phyloP scores from a whole-genome alignment of 2,329 filamentous ascomycete species.

The Furcasterigmium sp. region DNA sequence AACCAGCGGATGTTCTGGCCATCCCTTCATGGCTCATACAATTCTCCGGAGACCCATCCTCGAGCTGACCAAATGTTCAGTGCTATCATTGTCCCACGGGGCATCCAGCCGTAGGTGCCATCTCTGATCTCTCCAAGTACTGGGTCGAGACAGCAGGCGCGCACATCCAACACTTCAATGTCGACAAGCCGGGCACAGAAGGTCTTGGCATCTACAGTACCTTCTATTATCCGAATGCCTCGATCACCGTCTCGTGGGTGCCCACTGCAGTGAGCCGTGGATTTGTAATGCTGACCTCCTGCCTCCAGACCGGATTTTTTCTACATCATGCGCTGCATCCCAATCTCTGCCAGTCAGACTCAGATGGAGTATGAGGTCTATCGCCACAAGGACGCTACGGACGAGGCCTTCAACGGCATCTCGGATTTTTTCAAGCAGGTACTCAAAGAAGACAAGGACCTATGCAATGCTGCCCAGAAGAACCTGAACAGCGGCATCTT shows the following conservation, averaged over 20 bases:
- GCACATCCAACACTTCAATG: conserved; percentile 29
- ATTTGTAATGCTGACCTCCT: too few relatives aligned
- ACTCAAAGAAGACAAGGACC: conserved; percentile 44
- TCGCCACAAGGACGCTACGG: conserved; percentile 38
- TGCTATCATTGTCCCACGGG: conserved; percentile 43
- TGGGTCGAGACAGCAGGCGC: conserved; percentile 24
- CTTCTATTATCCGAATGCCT: conserved; percentile 34
- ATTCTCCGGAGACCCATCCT: background rate
- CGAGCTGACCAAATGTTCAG: conserved; percentile 1
- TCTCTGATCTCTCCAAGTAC: conserved; percentile 39
- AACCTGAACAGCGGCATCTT: conserved; percentile 46
- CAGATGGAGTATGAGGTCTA: conserved; percentile 47
- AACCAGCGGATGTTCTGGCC: too few relatives aligned
- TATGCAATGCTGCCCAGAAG: conserved; percentile 41
- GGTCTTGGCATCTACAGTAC: conserved; percentile 28
- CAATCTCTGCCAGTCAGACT: conserved; percentile 31
- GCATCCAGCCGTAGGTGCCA: conserved; percentile 36
- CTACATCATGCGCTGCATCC: conserved; percentile 45
- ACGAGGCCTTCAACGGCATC: conserved; percentile 39
- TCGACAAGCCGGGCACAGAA: conserved; percentile 26
- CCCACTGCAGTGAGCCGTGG: background rate
- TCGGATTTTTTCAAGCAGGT: conserved; percentile 45
- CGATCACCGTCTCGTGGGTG: conserved; percentile 33
- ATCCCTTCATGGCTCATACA: too few relatives aligned
- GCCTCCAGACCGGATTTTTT: conserved; percentile 37